These are phyloP conservation scores for Microcyclosporella mali DNA, from an alignment of 2,329 filamentous ascomycete genomes.

Conservation along the genomic window DNA sequence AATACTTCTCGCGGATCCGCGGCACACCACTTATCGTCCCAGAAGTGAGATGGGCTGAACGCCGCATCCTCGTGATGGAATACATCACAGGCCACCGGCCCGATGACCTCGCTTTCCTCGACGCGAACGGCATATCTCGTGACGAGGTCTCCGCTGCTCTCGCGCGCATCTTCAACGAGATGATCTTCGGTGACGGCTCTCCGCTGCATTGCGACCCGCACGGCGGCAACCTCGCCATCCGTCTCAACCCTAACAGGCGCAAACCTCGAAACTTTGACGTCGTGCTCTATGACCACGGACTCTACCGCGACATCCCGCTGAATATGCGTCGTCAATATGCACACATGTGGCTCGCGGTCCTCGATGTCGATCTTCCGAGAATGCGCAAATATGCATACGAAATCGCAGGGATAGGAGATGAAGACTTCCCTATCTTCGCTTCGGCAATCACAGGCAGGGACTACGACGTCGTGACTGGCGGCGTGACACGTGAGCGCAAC, in stretches of 20 bases:
- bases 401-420: conserved; percentile 80
- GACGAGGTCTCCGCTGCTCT: conserved; percentile 92
- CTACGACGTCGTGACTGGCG: conserved; percentile 62
- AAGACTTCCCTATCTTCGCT: conserved; percentile 90
- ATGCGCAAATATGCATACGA: conserved; percentile 89
- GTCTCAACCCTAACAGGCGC: conserved; percentile 59
- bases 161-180: conserved; percentile 94
- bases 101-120: conserved; percentile 83
- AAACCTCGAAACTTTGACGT: conserved; percentile 78
- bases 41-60: conserved; percentile 79
- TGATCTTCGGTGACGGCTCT: conserved; percentile 89
- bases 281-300: conserved; percentile 91
- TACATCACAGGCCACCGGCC: conserved; percentile 79
- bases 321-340: conserved; percentile 78
- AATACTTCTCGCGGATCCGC: conserved; percentile 71
- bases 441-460: conserved; percentile 94
- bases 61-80: conserved; percentile 91
- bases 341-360: conserved; percentile 93
- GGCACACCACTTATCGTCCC: conserved; percentile 82
- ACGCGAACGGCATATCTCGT: conserved; percentile 78
- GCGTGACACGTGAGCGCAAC: conserved; percentile 56
- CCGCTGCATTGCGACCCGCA: conserved; percentile 96
- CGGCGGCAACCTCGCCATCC: conserved; percentile 89
- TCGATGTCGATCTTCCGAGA: conserved; percentile 74
- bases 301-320: conserved; percentile 86